Evolutionary conservation across 305 asterid genomes (phyloP), one percentile per base, ranked within the genome.

Genomic region (Plantago rigida): DNA sequence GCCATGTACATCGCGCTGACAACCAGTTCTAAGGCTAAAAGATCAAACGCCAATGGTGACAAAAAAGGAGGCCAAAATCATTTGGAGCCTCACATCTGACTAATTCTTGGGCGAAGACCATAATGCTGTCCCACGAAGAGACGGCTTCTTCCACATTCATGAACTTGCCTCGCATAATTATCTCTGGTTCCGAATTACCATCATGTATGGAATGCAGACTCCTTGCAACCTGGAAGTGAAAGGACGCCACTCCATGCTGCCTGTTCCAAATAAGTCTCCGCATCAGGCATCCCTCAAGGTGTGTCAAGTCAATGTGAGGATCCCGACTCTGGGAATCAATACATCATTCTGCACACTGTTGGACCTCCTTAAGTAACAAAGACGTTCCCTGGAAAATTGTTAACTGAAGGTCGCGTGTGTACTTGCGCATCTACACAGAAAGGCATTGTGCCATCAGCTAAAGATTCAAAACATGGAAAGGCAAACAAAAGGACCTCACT

Each of bases 301-400:
- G 26, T 62, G 59, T 53, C 57, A 3, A 17, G 52, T 15, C 8
- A 45, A 34, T 13, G 42, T 29, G 53, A 45, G 26, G 22, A 17
- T 17, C 39, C 47, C 50, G 42, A 67, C 64, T 11, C 55, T 29
- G 47, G 52, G 75, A 13, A 19, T 58, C 66, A 45, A 22, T 3
- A 48, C 29, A 63, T 48, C 55, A 73, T 50, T 60, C 55, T 56
- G 60, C 78, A 65, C 55, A 63, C 31, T 73, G 76, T 64, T 17
- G 19, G 19, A 85, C 86, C 63, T 87, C 94, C 79, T 92, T 92
- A 65, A 84, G 95, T 49, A 92, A 66, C 83, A 92, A 83, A 9
- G 95, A 81, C 9, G 99, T 84, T 66, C 96, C 98, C 72, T 84
- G 86, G 50, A 92, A 92, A 39, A 84, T 74, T 8, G 98, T 88